Conservation (phyloP, 75 land plant species). For the Selaginella moellendorffii region DNA sequence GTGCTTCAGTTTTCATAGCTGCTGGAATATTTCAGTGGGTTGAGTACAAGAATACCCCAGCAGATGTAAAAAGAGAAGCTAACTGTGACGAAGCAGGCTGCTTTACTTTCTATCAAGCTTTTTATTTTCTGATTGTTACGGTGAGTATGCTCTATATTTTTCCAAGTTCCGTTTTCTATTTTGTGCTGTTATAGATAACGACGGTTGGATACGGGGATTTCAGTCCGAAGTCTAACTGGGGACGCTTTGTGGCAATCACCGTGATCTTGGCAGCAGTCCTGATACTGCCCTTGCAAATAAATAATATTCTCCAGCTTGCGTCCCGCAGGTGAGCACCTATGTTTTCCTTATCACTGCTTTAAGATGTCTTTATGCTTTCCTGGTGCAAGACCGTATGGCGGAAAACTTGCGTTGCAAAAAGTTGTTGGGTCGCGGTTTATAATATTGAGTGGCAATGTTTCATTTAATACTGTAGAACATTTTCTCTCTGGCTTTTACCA, state of each 20-base stretch:
- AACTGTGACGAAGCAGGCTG: conserved; percentile 26
- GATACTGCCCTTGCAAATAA: conserved; percentile 28
- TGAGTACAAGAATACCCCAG: conserved; percentile 25
- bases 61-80: conserved; percentile 15
- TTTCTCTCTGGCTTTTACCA: conserved; percentile 38
- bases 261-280: conserved; percentile 24
- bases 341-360: too few species aligned
- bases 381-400: conserved; percentile 38
- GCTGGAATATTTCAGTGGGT: conserved; percentile 39
- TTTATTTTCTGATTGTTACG: conserved; percentile 35
- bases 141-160: conserved; percentile 12
- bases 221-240: conserved; percentile 28
- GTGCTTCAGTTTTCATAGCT: conserved; percentile 27
- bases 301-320: conserved; percentile 31
- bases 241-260: conserved; percentile 22
- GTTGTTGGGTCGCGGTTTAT: conserved; percentile 32
- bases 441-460: conserved; percentile 34
- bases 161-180: too few species aligned
- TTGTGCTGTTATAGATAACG: conserved; percentile 30
- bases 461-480: conserved; percentile 30
- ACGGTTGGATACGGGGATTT: conserved; percentile 41
- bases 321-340: conserved; percentile 25
- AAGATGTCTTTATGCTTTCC: too few species aligned
- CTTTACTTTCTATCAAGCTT: conserved; percentile 30
- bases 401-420: conserved; percentile 22